Evolutionary conservation across 306 rosid genomes (phyloP).

Genomic region (Leucaena leucocephala): DNA sequence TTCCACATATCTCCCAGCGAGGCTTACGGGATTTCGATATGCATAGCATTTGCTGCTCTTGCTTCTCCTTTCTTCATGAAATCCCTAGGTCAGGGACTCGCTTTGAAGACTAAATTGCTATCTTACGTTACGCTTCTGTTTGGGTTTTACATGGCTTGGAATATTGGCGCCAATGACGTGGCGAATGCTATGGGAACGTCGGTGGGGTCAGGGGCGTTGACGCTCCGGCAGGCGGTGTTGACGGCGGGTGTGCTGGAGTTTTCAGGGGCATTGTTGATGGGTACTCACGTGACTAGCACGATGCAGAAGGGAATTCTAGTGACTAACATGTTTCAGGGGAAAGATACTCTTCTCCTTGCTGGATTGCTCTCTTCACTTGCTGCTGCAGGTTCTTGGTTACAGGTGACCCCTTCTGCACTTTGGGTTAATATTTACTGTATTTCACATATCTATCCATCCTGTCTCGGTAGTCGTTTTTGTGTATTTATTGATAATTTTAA

Average conservation of each 20-base stretch:
- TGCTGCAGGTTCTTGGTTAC: conserved; percentile 99
- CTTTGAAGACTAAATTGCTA: conserved; percentile 61
- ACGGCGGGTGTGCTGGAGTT: conserved; percentile 90
- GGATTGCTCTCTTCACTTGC: conserved; percentile 95
- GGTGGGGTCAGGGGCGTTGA: conserved; percentile 91
- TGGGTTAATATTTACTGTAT: background rate
- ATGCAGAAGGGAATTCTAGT: conserved; percentile 97
- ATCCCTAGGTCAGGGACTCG: conserved; percentile 63
- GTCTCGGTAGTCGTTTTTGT: too few species aligned
- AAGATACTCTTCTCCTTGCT: conserved; percentile 67
- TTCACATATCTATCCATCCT: too few species aligned
- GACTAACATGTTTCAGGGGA: conserved; percentile 77
- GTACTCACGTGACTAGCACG: conserved; percentile 87
- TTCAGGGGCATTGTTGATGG: conserved; percentile 86
- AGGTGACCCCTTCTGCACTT: conserved; percentile 48
- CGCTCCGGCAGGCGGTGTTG: conserved; percentile 81
- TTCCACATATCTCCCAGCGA: conserved; percentile 67
- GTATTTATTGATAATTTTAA: too few species aligned
- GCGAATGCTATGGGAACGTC: conserved; percentile 99
- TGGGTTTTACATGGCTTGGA: conserved; percentile 99
- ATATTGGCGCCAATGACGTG: conserved; percentile 97
- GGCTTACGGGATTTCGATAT: conserved; percentile 63
- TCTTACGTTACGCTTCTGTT: conserved; percentile 70
- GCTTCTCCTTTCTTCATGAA: conserved; percentile 69
- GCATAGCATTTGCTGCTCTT: conserved; percentile 72